Percentiles rank a stretch among this genome's conserved stretches.
These are phyloP conservation scores for Botrytis tulipae DNA, from an alignment of 2,329 filamentous ascomycete genomes.

Conservation along the genomic window DNA sequence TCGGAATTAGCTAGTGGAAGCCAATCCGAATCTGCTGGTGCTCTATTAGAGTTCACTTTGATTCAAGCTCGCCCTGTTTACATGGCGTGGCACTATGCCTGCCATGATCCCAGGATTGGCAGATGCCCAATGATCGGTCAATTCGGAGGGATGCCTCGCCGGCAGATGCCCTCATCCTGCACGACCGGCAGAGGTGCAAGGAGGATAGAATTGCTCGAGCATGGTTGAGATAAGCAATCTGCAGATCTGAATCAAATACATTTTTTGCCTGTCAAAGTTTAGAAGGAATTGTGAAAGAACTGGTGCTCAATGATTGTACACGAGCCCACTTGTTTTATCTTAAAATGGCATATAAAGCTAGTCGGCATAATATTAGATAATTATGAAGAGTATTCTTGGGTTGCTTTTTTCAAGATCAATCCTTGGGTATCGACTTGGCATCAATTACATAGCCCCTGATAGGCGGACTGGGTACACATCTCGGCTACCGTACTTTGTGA, in stretches of 20 bases:
- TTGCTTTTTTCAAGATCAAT: not conserved
- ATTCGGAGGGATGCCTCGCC: not conserved
- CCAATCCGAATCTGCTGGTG: not conserved
- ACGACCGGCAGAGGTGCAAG: not conserved
- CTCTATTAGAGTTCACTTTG: conserved; percentile 3
- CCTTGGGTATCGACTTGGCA: not conserved
- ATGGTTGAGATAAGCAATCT: not conserved
- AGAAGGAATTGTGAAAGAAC: not conserved
- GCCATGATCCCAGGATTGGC: conserved; percentile 1
- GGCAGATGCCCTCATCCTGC: not conserved
- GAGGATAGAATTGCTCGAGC: not conserved
- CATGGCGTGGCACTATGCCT: not conserved
- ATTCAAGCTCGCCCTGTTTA: conserved; percentile 1
- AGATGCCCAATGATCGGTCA: not conserved
- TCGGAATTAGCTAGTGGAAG: not conserved
- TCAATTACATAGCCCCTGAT: not conserved
- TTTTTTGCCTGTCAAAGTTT: not conserved
- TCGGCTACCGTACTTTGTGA: not conserved
- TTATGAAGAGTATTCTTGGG: not conserved
- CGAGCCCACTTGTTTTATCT: not conserved
- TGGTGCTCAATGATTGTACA: not conserved
- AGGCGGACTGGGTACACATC: not conserved
- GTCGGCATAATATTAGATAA: not conserved
- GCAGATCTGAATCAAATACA: not conserved
- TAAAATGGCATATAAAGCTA: not conserved